Conservation (phyloP, 2,329 filamentous ascomycete genomes). For the Coniochaeta pulveracea region DNA sequence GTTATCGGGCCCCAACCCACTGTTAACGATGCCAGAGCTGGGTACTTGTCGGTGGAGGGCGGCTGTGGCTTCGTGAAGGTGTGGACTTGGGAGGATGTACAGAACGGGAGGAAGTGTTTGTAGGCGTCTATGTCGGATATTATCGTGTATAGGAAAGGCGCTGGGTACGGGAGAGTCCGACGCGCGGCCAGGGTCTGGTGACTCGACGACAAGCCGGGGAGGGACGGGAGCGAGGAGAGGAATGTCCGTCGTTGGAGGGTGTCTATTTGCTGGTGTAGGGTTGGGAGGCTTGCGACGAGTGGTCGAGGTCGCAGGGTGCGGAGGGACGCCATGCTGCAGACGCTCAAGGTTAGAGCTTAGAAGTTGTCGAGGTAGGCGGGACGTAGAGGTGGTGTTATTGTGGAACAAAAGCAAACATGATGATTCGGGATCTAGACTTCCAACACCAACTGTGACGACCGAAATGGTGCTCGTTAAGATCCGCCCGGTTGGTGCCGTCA, state of each 20-base stretch:
- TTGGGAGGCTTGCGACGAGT: conserved; percentile 1
- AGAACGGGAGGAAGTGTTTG: conserved; percentile 83
- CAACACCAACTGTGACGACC: too few species aligned
- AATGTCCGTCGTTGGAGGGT: not conserved
- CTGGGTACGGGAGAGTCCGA: conserved; percentile 66
- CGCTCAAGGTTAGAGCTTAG: not conserved
- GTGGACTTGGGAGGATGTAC: conserved; percentile 66
- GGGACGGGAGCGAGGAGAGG: conserved; percentile 10
- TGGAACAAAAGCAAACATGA: too few species aligned
- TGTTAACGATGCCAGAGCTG: conserved; percentile 65
- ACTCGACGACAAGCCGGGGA: conserved; percentile 17
- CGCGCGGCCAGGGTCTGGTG: conserved; percentile 59
- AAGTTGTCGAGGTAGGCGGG: not conserved
- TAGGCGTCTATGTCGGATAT: conserved; percentile 87
- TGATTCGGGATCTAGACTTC: too few species aligned
- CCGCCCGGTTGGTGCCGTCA: too few species aligned
- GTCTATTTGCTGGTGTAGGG: not conserved
- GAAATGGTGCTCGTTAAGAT: too few species aligned
- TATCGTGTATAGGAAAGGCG: conserved; percentile 62
- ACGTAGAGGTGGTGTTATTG: too few species aligned
- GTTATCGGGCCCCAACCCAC: conserved; percentile 78
- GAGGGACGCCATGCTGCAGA: not conserved
- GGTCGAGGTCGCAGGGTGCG: not conserved
- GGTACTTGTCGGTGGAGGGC: conserved; percentile 44
- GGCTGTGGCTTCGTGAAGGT: conserved; percentile 41